Evolutionary conservation across 345 rosid genomes (phyloP).

Genomic region (Cochlearia excelsa): DNA sequence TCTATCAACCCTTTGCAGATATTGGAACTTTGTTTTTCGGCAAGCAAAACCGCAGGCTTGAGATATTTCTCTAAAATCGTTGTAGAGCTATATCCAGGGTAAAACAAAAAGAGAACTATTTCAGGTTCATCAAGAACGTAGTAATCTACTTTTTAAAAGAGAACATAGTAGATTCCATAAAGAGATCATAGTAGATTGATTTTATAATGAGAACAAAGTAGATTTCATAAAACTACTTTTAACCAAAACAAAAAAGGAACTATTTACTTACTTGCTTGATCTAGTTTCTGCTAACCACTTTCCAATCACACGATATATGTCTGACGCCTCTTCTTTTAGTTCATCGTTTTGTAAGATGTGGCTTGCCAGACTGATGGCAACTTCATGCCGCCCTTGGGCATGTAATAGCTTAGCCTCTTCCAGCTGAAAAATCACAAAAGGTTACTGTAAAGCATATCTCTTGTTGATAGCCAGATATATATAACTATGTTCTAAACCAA

Average conservation of each 20-base stretch:
- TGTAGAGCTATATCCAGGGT: slow-evolving; percentile 64
- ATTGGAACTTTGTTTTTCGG: slow-evolving; percentile 47
- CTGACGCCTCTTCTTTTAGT: slow-evolving; percentile 62
- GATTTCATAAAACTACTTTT: slow-evolving; percentile 21
- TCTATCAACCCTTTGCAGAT: slow-evolving; percentile 59
- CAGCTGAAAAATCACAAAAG: slow-evolving; percentile 50
- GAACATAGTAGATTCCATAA: too few relatives aligned
- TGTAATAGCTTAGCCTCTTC: slow-evolving; percentile 94
- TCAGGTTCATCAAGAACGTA: too few relatives aligned
- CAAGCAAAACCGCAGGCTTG: slow-evolving; percentile 83
- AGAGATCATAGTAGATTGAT: too few relatives aligned
- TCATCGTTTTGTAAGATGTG: slow-evolving; percentile 64
- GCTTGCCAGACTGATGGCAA: slow-evolving; percentile 87
- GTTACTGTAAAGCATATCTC: slow-evolving; percentile 17
- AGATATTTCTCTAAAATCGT: slow-evolving; percentile 90
- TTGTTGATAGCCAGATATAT: slow-evolving; percentile 9
- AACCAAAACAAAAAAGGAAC: slow-evolving; percentile 23
- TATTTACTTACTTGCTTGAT: slow-evolving; percentile 74
- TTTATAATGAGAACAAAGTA: too few relatives aligned
- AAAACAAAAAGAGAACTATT: slow-evolving; percentile 14
- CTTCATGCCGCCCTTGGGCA: slow-evolving; percentile 91
- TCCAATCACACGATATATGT: slow-evolving; percentile 79
- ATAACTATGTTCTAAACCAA: slow-evolving; percentile 8
- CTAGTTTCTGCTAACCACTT: slow-evolving; percentile 98
- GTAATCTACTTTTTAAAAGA: too few relatives aligned